Conservation (phyloP, 352 stramenopile species). For the Phytophthora capsici region DNA sequence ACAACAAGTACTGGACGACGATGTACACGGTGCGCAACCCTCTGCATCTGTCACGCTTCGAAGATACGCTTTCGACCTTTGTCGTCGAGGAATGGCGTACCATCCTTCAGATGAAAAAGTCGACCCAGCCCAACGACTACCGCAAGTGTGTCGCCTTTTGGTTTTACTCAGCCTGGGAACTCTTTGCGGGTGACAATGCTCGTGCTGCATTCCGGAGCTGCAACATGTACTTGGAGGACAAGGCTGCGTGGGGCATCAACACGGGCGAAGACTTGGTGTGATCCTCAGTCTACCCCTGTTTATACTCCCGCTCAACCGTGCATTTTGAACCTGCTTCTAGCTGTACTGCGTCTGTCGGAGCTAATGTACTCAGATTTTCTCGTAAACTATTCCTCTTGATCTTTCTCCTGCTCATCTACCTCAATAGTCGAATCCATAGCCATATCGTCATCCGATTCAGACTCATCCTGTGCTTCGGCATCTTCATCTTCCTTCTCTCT, state of each 20-base stretch:
- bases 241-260: constrained; percentile 52
- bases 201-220: constrained; percentile 78
- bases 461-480: constrained; percentile 34
- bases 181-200: constrained; percentile 79
- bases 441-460: constrained; percentile 46
- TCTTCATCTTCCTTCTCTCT: constrained; percentile 24
- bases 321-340: constrained; percentile 17
- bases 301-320: constrained; percentile 20
- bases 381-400: constrained; percentile 14
- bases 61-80: constrained; percentile 72
- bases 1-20: constrained; percentile 87
- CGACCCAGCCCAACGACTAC: constrained; percentile 86
- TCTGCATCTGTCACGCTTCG: constrained; percentile 74
- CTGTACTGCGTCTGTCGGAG: constrained; percentile 19
- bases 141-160: constrained; percentile 89
- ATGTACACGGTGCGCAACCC: constrained; percentile 80
- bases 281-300: constrained; percentile 12
- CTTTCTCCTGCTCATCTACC: constrained; percentile 18
- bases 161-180: constrained; percentile 88
- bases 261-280: constrained; percentile 33
- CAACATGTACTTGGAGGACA: constrained; percentile 89
- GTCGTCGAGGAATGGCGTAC: constrained; percentile 78
- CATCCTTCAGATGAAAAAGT: constrained; percentile 85
- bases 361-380: constrained; percentile 16
- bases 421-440: constrained; percentile 34